Base-by-base conservation (phyloP, 2,329 filamentous ascomycete genomes). In the Colletotrichum spinosum region DNA sequence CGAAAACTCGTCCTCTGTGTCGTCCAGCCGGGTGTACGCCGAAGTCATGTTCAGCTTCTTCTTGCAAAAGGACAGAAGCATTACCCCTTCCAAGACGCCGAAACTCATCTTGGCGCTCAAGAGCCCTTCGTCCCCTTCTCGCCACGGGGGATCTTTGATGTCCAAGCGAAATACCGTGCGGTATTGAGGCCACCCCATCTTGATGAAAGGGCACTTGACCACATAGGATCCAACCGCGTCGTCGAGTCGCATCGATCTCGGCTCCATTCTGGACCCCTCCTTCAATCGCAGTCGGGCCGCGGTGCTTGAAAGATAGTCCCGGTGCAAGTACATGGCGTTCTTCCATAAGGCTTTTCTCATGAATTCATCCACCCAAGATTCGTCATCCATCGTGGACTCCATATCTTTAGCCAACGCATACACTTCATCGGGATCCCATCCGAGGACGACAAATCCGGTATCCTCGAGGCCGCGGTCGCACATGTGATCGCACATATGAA, bases 21-120 rank as follows among this genome's bases (percentile, higher is more conserved):
- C 25, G 25, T 25, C 25, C 25, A 25, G 4, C 25, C 25, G 25
- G 25, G 25, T 5, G 4, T 25, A 25, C 25, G 25, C 25, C 25
- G 25, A 25, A 34, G 34, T 37, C 42, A 13, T 55, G 10, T 46
- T 38, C 33, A 46, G 34, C 4, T 25, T 25, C 7, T 57, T 35
- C 9, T 57, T 57, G 10, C 35, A 39, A 34, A 60, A 53, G 12
- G 48, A 60, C 8, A 60, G 56, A 17, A 60, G 39, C 41, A 53
- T 46, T 8, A 17, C 39, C 6, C 50, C 57, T 11, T 46, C 25
- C 12, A 48, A 15, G 5, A 48, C 9, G 41, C 57, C 57, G 13
- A 60, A 48, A 1, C n/a, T 41, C 57, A 60, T 46, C 8, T 33
- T 49, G 39, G 41, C 57, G 13, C 25, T 37, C 51, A 60, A 15